phyloP scores from a whole-genome alignment of 495 filamentous ascomycete species.

The Neohortaea acidophila region DNA sequence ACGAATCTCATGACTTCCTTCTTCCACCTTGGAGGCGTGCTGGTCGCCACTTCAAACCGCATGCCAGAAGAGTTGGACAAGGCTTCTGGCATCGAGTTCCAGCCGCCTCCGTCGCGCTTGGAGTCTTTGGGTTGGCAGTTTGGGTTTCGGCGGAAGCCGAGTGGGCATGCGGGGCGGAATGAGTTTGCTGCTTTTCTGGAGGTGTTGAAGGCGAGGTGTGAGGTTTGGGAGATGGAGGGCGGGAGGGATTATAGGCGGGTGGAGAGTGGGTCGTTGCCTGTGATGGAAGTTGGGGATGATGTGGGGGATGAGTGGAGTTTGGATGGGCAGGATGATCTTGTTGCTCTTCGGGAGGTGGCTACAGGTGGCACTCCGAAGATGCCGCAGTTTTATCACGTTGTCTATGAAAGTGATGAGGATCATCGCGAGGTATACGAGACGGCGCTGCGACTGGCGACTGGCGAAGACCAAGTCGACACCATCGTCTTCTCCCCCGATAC shows the following conservation, averaged over 20 bases:
- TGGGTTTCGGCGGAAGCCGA: slow-evolving; percentile 23
- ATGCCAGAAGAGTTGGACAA: slow-evolving; percentile 61
- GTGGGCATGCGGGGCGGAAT: slow-evolving; percentile 33
- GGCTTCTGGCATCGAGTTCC: slow-evolving; percentile 45
- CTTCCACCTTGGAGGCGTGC: slow-evolving; percentile 57
- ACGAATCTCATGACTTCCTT: slow-evolving; percentile 56
- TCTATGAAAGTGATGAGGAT: neutral
- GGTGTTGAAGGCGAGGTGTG: slow-evolving; percentile 49
- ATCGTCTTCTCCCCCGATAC: slow-evolving; percentile 33
- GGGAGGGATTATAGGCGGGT: slow-evolving; percentile 46
- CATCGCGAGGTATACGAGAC: slow-evolving; percentile 2
- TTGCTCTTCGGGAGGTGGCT: too few species aligned
- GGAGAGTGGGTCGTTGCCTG: slow-evolving; percentile 5
- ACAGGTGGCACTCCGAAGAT: neutral
- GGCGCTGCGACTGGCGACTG: neutral
- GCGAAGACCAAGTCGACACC: neutral
- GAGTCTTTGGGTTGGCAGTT: slow-evolving; percentile 34
- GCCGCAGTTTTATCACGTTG: slow-evolving; percentile 2
- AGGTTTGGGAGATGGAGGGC: slow-evolving; percentile 59
- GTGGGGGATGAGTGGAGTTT: slow-evolving; percentile 8
- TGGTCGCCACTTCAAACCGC: slow-evolving; percentile 57
- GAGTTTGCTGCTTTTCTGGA: slow-evolving; percentile 56
- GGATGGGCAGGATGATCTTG: slow-evolving; percentile 14
- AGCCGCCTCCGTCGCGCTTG: slow-evolving; percentile 31
- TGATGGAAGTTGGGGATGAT: slow-evolving; percentile 1